Evolutionary conservation across 2,329 filamentous ascomycete genomes (phyloP).

Genomic region (Annulohypoxylon truncatum): DNA sequence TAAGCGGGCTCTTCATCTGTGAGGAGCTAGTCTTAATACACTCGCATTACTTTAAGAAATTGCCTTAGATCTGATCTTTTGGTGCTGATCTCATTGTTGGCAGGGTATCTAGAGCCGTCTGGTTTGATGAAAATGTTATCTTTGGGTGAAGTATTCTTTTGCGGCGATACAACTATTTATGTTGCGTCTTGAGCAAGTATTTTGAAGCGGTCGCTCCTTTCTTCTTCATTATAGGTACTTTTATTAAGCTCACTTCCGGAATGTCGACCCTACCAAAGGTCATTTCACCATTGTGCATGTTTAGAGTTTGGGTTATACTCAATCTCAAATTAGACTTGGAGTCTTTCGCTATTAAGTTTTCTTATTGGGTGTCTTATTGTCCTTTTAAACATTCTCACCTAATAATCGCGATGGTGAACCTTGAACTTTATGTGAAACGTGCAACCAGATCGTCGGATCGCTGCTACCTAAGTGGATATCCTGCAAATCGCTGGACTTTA

Average conservation of each 20-base stretch:
- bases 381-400: background rate
- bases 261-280: background rate
- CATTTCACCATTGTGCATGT: background rate
- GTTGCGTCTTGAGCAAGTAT: background rate
- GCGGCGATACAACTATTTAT: too few relatives aligned
- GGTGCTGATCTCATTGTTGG: too few relatives aligned
- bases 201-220: background rate
- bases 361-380: background rate
- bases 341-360: background rate
- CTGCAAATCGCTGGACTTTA: background rate
- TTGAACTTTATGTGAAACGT: constrained; percentile 12
- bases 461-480: background rate
- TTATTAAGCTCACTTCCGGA: background rate
- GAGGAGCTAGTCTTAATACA: too few relatives aligned
- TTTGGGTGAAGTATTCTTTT: too few relatives aligned
- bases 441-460: constrained; percentile 14
- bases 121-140: too few relatives aligned
- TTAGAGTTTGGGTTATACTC: background rate
- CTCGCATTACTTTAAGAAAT: too few relatives aligned
- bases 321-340: too few relatives aligned
- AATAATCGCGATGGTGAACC: background rate
- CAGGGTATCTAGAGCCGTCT: too few relatives aligned
- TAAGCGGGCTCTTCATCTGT: too few relatives aligned
- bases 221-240: background rate
- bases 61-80: too few relatives aligned